Evolutionary conservation across 768 basidiomycete species (phyloP).

Genomic region (Naganishia kalamii): DNA sequence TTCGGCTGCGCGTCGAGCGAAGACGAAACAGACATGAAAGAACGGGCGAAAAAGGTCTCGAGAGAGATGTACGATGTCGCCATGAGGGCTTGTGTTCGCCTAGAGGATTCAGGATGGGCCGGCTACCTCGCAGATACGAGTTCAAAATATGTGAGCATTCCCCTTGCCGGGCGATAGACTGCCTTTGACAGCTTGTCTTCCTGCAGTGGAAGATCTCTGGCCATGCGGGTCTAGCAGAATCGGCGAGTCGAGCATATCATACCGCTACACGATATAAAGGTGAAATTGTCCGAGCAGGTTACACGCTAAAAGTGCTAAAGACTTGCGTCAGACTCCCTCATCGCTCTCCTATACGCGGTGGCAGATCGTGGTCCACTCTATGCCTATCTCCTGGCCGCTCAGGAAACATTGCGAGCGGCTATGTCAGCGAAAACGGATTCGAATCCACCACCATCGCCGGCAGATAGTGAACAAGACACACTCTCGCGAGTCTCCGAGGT

Average conservation of each 20-base stretch:
- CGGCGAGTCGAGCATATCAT: conserved; percentile 9
- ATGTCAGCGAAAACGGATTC: neutral
- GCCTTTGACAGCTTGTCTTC: neutral
- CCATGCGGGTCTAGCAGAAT: conserved; percentile 4
- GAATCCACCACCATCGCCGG: neutral
- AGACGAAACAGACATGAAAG: neutral
- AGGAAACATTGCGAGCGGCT: neutral
- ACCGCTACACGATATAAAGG: conserved; percentile 1
- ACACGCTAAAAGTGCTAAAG: neutral
- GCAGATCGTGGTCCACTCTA: conserved; percentile 10
- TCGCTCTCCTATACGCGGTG: neutral
- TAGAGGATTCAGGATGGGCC: neutral
- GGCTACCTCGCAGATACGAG: neutral
- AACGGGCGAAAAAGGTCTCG: neutral
- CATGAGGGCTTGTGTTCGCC: neutral
- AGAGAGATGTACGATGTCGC: conserved; percentile 5
- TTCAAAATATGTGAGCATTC: conserved; percentile 2
- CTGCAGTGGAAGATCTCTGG: neutral
- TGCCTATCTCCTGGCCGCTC: neutral
- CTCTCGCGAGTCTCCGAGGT: neutral
- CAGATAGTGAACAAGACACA: too few relatives aligned
- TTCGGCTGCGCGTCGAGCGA: neutral
- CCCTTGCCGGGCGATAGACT: neutral
- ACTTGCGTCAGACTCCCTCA: neutral
- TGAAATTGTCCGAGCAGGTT: neutral